A percentile compares a stretch with the other conserved stretches of the same genome.
Conservation (phyloP, 352 stramenopile species). For the Phytophthora multivora region DNA sequence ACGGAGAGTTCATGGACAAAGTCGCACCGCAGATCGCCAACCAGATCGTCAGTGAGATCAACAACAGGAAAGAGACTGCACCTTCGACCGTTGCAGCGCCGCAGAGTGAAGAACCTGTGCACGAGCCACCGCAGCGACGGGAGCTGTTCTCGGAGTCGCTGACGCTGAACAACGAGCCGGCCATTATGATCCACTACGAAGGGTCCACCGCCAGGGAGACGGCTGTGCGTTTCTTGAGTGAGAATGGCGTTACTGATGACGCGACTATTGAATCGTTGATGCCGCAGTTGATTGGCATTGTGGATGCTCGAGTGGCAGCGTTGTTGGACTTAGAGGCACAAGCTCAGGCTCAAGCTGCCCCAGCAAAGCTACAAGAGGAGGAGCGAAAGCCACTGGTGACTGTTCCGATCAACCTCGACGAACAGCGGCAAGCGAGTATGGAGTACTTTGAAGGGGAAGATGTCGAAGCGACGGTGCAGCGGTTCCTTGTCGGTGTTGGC, state of each 20-base stretch:
- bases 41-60: constrained; percentile 60
- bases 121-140: constrained; percentile 18
- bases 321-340: constrained; percentile 35
- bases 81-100: not conserved
- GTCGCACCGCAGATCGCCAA: constrained; percentile 63
- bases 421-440: constrained; percentile 49
- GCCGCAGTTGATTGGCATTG: constrained; percentile 59
- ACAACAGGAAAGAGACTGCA: constrained; percentile 18
- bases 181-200: constrained; percentile 69
- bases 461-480: constrained; percentile 64
- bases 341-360: constrained; percentile 6
- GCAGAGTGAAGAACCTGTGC: constrained; percentile 6
- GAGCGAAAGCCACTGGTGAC: constrained; percentile 45
- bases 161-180: constrained; percentile 51
- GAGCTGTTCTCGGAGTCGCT: constrained; percentile 78
- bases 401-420: constrained; percentile 56
- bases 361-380: constrained; percentile 20
- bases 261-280: constrained; percentile 44
- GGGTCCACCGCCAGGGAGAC: constrained; percentile 62
- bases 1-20: constrained; percentile 57
- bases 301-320: constrained; percentile 58
- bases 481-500: constrained; percentile 61
- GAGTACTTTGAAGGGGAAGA: constrained; percentile 80
- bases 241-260: constrained; percentile 59
- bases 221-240: constrained; percentile 58